phyloP scores from a whole-genome alignment of 1,139 yeast species.

The Hanseniaspora uvarum region DNA sequence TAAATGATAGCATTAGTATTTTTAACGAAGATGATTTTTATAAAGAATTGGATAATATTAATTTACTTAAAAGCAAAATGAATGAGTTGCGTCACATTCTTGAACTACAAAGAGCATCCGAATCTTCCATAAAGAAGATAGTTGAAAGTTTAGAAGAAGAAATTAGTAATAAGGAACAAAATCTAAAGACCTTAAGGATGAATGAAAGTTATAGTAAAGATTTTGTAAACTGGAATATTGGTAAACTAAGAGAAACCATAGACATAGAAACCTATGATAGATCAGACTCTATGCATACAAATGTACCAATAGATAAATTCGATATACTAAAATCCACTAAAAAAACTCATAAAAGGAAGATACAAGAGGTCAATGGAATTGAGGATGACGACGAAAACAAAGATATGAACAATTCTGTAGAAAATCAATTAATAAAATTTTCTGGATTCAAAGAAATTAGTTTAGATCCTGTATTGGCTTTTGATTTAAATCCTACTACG shows the following conservation, averaged over 20 bases:
- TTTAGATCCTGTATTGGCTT: neutral
- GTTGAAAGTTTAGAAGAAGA: neutral
- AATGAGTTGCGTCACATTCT: slow-evolving; percentile 3
- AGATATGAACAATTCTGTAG: neutral
- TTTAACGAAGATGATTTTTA: neutral
- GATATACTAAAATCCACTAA: slow-evolving; percentile 1
- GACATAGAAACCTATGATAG: neutral
- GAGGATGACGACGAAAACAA: neutral
- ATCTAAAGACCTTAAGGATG: neutral
- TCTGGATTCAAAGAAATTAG: slow-evolving; percentile 1
- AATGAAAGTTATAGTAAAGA: neutral
- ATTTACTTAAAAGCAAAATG: neutral
- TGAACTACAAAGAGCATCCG: neutral
- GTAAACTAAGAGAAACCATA: neutral
- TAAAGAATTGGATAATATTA: neutral
- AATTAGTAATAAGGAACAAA: neutral
- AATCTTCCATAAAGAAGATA: neutral
- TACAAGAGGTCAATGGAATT: neutral
- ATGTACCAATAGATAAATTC: slow-evolving; percentile 10
- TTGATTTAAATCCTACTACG: neutral
- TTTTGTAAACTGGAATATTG: neutral
- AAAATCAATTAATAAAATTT: neutral
- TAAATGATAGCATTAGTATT: neutral
- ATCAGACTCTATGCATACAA: slow-evolving; percentile 11
- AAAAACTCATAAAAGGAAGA: neutral